Evolutionary conservation across 2,329 filamentous ascomycete species (phyloP).

Genomic region (Penicillium crustosum): DNA sequence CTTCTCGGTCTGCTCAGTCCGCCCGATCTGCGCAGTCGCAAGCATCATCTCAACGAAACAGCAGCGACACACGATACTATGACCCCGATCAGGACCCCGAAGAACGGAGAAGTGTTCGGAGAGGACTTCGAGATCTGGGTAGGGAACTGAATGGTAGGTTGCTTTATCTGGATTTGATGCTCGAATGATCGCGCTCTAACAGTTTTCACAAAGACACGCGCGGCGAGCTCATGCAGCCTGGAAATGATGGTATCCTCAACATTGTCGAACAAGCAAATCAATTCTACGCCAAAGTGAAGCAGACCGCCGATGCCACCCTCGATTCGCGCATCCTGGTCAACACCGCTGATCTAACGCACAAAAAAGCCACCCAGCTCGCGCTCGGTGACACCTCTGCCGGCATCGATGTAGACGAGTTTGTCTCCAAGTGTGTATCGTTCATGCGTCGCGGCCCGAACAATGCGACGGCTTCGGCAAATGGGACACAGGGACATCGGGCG

Average conservation of each 20-base stretch:
- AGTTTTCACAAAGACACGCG: conserved; percentile 57
- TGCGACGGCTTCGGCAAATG: conserved; percentile 47
- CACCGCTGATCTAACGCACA: conserved; percentile 75
- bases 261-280: conserved; percentile 66
- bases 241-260: conserved; percentile 64
- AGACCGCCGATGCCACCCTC: conserved; percentile 86
- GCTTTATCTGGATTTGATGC: background rate
- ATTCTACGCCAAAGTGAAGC: conserved; percentile 68
- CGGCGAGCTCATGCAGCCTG: conserved; percentile 67
- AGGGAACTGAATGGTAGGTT: conserved; percentile 58
- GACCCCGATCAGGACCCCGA: conserved; percentile 80
- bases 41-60: conserved; percentile 24
- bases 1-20: background rate
- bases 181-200: conserved; percentile 3
- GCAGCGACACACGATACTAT: conserved; percentile 57
- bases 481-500: conserved; percentile 42
- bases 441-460: conserved; percentile 70
- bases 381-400: conserved; percentile 72
- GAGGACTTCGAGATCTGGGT: conserved; percentile 66
- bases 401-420: conserved; percentile 86
- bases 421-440: conserved; percentile 83
- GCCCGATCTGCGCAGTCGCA: conserved; percentile 15
- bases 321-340: conserved; percentile 84
- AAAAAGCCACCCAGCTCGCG: conserved; percentile 72
- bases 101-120: conserved; percentile 69